Conservation (phyloP, 768 basidiomycete genomes). For the Rickenella mellea region DNA sequence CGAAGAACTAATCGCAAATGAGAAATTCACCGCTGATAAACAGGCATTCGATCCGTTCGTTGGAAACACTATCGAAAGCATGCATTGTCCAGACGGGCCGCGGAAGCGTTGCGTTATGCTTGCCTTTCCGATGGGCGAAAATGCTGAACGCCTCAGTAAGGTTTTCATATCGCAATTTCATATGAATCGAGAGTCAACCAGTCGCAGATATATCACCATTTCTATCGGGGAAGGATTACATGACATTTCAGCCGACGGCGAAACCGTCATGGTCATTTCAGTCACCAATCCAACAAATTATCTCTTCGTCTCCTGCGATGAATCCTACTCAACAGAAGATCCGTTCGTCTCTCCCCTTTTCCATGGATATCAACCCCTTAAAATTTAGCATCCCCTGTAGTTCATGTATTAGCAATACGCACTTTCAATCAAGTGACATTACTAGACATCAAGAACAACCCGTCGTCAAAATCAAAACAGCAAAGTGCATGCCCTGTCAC, state of each 20-base stretch:
- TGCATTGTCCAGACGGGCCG: constrained; percentile 20
- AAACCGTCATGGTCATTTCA: constrained; percentile 37
- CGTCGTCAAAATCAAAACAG: neutral
- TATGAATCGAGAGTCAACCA: neutral
- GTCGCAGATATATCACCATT: constrained; percentile 41
- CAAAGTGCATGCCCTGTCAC: neutral
- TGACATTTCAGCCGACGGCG: constrained; percentile 31
- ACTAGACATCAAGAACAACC: constrained; percentile 19
- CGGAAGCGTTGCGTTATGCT: constrained; percentile 23
- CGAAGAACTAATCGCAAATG: constrained; percentile 42
- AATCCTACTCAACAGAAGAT: constrained; percentile 4
- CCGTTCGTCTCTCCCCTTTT: constrained; percentile 6
- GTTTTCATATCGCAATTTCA: neutral
- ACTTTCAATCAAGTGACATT: constrained; percentile 37
- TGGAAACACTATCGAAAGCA: constrained; percentile 40
- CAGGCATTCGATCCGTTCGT: constrained; percentile 44
- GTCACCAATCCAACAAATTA: constrained; percentile 64
- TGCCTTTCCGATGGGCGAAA: constrained; percentile 59
- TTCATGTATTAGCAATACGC: constrained; percentile 30
- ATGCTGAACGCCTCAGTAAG: constrained; percentile 52
- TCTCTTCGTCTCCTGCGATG: constrained; percentile 19
- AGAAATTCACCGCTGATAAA: constrained; percentile 22
- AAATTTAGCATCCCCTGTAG: constrained; percentile 5
- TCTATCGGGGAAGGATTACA: constrained; percentile 15
- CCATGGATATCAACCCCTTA: constrained; percentile 6